Base-by-base conservation (phyloP, 441 rosid species). In the Metrosideros polymorpha region DNA sequence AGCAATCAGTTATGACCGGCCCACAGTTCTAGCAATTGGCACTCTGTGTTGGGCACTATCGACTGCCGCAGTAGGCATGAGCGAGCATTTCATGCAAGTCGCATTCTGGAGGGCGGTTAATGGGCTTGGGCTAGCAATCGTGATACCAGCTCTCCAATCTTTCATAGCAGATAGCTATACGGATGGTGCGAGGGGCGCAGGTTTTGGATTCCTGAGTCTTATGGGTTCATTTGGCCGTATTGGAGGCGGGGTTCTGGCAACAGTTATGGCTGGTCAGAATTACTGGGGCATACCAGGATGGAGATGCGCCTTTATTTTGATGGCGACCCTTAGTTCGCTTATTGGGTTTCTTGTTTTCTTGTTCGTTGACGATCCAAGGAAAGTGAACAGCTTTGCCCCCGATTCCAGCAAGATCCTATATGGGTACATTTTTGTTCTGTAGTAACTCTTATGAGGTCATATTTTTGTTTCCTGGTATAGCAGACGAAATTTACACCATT, bases 201-300 rank as follows among this genome's bases (percentile, higher is more conserved):
- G 99, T 56, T 97, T 97, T 9, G 99, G 99, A 76, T 71, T 97
- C 90, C 88, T 96, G 71, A 94, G 88, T 90, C 94, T 97, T 84
- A 91, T 97, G 84, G 99, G 99, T 82, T 90, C 93, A 2, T 82
- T 95, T 24, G 99, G 99, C 57, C 99, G 99, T 84, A 93, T 94
- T 27, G 99, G 99, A 87, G 99, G 99, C 49, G 99, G 99, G 82
- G 99, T 97, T 87, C 85, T 95, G 66, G 99, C 99, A 2, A 96
- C 99, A 1, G 83, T 97, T 63, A 97, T 97, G 99, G 99, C 99
- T 82, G 99, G 96, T 89, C 93, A 93, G 59, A 89, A 93, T 84
- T 95, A 87, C 56, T 93, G 94, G 92, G 98, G 96, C 3, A 32
- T 94, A 42, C 93, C 96, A 4, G 99, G 99, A 83, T 97, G 99